Evolutionary conservation across 345 rosid species (phyloP).

Genomic region (Rhizophora mangle): DNA sequence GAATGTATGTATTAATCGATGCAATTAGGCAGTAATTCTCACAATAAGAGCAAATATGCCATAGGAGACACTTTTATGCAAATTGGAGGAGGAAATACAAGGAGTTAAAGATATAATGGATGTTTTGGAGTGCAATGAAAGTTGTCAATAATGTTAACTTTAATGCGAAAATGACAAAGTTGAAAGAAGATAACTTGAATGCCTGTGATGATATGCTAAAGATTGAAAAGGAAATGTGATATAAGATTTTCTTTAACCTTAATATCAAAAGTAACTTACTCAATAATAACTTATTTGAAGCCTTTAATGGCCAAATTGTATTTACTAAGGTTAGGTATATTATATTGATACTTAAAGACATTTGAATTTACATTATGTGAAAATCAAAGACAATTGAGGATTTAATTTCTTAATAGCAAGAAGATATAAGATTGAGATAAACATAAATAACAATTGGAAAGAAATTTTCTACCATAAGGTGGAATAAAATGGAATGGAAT

Average conservation of each 20-base stretch:
- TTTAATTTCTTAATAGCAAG: too few species aligned
- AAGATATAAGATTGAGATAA: too few species aligned
- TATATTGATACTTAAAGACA: background rate
- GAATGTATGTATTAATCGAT: background rate
- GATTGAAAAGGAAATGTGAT: background rate
- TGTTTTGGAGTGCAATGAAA: background rate
- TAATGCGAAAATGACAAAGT: background rate
- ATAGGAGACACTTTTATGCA: background rate
- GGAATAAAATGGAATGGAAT: too few species aligned
- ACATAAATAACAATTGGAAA: too few species aligned
- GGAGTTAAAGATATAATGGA: background rate
- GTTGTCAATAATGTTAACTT: background rate
- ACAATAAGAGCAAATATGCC: background rate
- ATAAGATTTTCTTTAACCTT: background rate
- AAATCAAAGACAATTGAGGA: too few species aligned
- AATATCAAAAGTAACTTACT: background rate
- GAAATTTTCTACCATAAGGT: too few species aligned
- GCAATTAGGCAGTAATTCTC: background rate
- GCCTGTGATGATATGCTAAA: background rate
- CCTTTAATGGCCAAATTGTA: background rate
- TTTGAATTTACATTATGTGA: background rate
- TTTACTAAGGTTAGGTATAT: background rate
- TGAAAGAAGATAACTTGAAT: background rate
- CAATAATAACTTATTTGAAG: background rate
- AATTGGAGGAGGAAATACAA: background rate